phyloP scores from a whole-genome alignment of 2,329 filamentous ascomycete genomes.

The Diaporthe citri region DNA sequence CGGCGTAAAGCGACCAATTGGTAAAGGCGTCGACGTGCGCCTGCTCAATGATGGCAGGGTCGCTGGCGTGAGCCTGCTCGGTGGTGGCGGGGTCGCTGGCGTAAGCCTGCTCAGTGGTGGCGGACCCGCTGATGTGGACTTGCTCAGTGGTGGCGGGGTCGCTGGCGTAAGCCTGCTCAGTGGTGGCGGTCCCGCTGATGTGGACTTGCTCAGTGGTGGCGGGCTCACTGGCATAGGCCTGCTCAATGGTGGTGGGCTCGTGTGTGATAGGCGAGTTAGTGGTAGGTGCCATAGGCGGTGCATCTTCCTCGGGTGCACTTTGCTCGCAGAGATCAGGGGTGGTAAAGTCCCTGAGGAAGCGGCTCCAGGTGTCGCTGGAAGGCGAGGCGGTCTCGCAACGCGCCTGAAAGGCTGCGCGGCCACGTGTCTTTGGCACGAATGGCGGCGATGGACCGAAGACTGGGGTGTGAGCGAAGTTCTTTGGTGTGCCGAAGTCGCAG shows the following conservation, averaged over 20 bases:
- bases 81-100: not conserved
- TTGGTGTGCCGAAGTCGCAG: slow-evolving; percentile 32
- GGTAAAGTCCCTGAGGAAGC: slow-evolving; percentile 25
- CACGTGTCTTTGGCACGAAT: slow-evolving; percentile 29
- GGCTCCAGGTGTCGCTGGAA: slow-evolving; percentile 11
- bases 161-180: not conserved
- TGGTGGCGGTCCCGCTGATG: not conserved
- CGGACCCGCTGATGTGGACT: too few species aligned
- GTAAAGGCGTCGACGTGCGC: slow-evolving; percentile 66
- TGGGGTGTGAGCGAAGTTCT: slow-evolving; percentile 24
- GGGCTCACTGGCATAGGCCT: not conserved
- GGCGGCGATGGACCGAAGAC: slow-evolving; percentile 31
- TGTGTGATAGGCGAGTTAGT: not conserved
- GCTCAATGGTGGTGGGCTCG: not conserved
- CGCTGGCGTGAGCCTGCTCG: not conserved
- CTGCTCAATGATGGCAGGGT: not conserved
- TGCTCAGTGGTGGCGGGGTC: not conserved
- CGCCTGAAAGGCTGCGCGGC: slow-evolving; percentile 27
- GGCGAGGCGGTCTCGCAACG: slow-evolving; percentile 33
- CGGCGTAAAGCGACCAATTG: slow-evolving; percentile 41
- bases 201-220: not conserved
- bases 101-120: too few species aligned
- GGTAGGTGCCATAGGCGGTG: not conserved
- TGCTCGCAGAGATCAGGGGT: not conserved
- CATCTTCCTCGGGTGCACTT: not conserved